A percentile compares a stretch with the other conserved stretches of the same genome.
phyloP scores from a whole-genome alignment of 2,329 filamentous ascomycete genomes.

The Hortaea sp. region DNA sequence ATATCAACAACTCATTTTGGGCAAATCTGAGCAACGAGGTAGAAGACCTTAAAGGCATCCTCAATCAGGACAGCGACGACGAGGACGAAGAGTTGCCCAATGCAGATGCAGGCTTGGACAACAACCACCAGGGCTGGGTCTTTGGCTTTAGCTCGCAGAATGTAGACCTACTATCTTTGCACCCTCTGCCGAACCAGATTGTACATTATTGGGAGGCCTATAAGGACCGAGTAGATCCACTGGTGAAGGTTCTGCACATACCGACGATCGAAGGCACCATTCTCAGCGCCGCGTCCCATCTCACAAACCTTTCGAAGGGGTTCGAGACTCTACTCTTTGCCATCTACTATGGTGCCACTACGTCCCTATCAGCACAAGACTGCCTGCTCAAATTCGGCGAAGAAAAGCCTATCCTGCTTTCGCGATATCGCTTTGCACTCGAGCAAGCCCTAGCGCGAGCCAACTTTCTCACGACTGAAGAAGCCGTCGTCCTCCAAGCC shows the following conservation, averaged over 20 bases:
- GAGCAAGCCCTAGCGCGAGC: conserved; percentile 56
- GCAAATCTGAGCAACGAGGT: conserved; percentile 65
- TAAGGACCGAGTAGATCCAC: conserved; percentile 62
- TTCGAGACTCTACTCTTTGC: conserved; percentile 52
- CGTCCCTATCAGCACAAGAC: conserved; percentile 39
- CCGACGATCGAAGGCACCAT: conserved; percentile 55
- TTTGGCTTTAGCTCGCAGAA: conserved; percentile 63
- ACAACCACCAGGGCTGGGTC: conserved; percentile 59
- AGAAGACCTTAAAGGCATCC: conserved; percentile 51
- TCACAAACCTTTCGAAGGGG: conserved; percentile 47
- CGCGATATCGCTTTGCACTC: conserved; percentile 51
- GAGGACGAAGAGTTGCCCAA: conserved; percentile 44
- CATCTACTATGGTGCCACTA: conserved; percentile 51
- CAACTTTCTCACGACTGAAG: conserved; percentile 52
- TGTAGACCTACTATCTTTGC: conserved; percentile 54
- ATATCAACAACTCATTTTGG: conserved; percentile 68
- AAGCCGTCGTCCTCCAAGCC: conserved; percentile 52
- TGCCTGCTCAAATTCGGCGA: conserved; percentile 41
- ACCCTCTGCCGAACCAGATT: conserved; percentile 57
- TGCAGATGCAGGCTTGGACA: conserved; percentile 13
- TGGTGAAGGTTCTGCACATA: conserved; percentile 62
- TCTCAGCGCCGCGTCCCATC: conserved; percentile 49
- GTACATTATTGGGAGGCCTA: conserved; percentile 60
- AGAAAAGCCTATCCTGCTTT: conserved; percentile 39
- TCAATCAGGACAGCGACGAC: conserved; percentile 52